These are phyloP conservation scores for Rehmannia glutinosa DNA, from an alignment of 257 asterid genomes.

Conservation along the genomic window DNA sequence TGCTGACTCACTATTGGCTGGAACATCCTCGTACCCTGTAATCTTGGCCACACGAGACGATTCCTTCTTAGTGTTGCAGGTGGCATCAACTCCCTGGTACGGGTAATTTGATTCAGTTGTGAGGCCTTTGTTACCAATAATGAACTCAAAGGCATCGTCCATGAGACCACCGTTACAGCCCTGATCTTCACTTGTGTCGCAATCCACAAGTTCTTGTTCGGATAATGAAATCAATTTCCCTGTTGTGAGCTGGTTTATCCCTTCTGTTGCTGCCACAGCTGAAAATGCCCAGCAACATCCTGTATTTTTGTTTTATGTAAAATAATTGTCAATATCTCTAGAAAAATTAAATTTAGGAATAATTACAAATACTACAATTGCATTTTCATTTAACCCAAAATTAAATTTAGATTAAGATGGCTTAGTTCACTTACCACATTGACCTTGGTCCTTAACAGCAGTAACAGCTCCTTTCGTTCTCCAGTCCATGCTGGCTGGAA, in stretches of 20 bases:
- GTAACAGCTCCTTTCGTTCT: constrained; percentile 47
- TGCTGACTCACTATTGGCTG: constrained; percentile 24
- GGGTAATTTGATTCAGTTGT: constrained; percentile 29
- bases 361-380: too few species aligned
- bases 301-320: neutral
- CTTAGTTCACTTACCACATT: constrained; percentile 28
- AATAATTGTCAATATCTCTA: too few species aligned
- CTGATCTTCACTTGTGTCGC: constrained; percentile 29
- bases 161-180: constrained; percentile 38
- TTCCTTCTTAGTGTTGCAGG: constrained; percentile 25
- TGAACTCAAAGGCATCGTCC: constrained; percentile 25
- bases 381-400: too few species aligned
- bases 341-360: too few species aligned
- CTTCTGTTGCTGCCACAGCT: constrained; percentile 35
- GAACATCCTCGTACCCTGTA: constrained; percentile 29
- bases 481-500: constrained; percentile 42
- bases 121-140: constrained; percentile 17
- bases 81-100: constrained; percentile 16
- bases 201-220: constrained; percentile 35
- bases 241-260: constrained; percentile 24
- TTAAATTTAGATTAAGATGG: too few species aligned
- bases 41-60: constrained; percentile 20
- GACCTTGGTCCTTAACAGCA: constrained; percentile 38
- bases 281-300: constrained; percentile 42
- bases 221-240: constrained; percentile 22